phyloP scores from a whole-genome alignment of 2,329 filamentous ascomycete genomes.

The Penicillium sumatraense region DNA sequence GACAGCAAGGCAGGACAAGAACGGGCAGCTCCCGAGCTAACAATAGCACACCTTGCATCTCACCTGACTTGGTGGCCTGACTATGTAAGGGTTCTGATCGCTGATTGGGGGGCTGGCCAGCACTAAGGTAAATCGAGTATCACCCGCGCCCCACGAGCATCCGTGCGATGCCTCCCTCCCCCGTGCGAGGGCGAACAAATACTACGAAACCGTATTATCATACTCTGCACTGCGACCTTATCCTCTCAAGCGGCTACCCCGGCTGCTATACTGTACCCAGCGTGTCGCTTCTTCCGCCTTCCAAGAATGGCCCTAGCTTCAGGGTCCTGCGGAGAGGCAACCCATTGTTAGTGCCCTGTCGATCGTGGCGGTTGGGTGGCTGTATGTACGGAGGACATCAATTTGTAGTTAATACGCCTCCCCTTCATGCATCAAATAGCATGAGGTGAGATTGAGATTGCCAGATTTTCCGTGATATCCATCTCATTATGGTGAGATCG shows the following conservation, averaged over 20 bases:
- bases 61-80: constrained; percentile 30
- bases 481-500: neutral
- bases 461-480: neutral
- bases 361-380: constrained; percentile 17
- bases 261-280: constrained; percentile 10
- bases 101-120: constrained; percentile 20
- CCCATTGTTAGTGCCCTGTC: constrained; percentile 10
- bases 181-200: neutral
- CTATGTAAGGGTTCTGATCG: constrained; percentile 23
- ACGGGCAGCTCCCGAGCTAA: constrained; percentile 18
- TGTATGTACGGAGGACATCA: constrained; percentile 12
- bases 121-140: constrained; percentile 4
- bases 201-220: constrained; percentile 20
- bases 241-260: constrained; percentile 1
- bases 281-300: neutral
- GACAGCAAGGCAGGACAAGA: neutral
- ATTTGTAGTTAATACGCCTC: neutral
- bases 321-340: constrained; percentile 2
- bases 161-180: neutral
- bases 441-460: neutral
- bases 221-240: constrained; percentile 40
- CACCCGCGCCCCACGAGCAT: constrained; percentile 1
- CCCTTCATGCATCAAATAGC: neutral
- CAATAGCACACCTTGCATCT: constrained; percentile 32
- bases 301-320: constrained; percentile 1